Evolutionary conservation across 129 eudicot genomes (phyloP).

Genomic region (Lonicera japonica): DNA sequence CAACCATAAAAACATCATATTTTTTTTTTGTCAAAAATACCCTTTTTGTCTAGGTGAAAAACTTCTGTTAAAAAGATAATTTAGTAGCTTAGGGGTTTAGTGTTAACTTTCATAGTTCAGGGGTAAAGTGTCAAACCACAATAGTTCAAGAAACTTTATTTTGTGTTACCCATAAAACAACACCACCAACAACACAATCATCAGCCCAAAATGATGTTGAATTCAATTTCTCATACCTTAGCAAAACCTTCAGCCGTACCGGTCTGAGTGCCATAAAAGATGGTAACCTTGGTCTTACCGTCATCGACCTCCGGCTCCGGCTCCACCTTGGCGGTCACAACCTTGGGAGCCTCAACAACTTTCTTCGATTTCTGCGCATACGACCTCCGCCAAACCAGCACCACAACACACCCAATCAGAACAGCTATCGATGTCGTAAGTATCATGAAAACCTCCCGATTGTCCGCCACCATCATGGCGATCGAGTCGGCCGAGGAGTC

Average conservation of each 20-base stretch:
- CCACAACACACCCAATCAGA: conserved; percentile 57
- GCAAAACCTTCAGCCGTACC: conserved; percentile 99
- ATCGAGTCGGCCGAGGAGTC: conserved; percentile 15
- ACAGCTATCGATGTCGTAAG: conserved; percentile 74
- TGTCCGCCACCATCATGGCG: conserved; percentile 36
- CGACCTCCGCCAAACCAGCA: conserved; percentile 62
- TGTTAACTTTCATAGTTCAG: too few relatives aligned
- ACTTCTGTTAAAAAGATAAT: too few relatives aligned
- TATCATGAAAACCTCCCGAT: conserved; percentile 62
- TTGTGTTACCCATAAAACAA: too few relatives aligned
- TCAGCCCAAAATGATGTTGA: not conserved
- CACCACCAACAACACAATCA: too few relatives aligned
- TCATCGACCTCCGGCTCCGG: conserved; percentile 67
- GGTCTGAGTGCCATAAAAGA: conserved; percentile 92
- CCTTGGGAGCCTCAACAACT: conserved; percentile 26
- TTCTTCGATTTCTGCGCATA: conserved; percentile 28
- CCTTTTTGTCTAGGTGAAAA: too few relatives aligned
- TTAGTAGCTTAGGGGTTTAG: too few relatives aligned
- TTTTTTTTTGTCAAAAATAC: too few relatives aligned
- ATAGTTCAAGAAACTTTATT: too few relatives aligned
- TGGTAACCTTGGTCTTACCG: conserved; percentile 76
- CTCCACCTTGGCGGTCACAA: conserved; percentile 36
- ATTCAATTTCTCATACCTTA: conserved; percentile 48
- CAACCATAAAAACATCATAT: too few relatives aligned
- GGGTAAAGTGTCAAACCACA: too few relatives aligned